Percentiles rank a stretch among this genome's conserved stretches.
Evolutionary conservation across 208 protist genomes (phyloP).

Genomic region (Willaertia magna): DNA sequence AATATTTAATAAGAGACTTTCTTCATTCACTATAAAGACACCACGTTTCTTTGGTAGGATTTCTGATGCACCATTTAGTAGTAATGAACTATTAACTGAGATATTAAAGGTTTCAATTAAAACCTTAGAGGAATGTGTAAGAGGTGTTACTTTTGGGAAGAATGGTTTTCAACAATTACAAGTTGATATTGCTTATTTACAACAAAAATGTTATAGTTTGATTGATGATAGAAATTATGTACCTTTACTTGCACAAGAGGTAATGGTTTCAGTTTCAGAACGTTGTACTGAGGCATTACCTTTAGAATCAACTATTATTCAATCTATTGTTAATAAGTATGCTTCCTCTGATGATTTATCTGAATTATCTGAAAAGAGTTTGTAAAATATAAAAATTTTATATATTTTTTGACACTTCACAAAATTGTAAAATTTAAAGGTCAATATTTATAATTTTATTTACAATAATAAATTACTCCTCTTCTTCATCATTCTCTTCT

Average conservation of each 20-base stretch:
- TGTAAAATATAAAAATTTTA: too few species aligned
- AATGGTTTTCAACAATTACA: constrained; percentile 14
- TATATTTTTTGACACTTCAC: too few species aligned
- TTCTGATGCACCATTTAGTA: not conserved
- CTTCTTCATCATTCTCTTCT: too few species aligned
- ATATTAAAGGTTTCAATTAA: not conserved
- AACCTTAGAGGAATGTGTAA: constrained; percentile 7
- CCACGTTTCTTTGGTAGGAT: not conserved
- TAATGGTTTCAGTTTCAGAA: not conserved
- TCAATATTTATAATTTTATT: too few species aligned
- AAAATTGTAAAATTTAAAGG: too few species aligned
- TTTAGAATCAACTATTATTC: not conserved
- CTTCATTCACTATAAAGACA: not conserved
- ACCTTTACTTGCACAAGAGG: not conserved
- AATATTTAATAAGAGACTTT: not conserved
- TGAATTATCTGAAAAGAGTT: not conserved
- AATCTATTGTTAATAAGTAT: not conserved
- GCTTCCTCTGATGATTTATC: not conserved
- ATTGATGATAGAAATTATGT: not conserved
- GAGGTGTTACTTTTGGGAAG: not conserved
- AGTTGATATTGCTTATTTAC: constrained; percentile 1
- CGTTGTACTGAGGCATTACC: not conserved
- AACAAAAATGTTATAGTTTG: not conserved
- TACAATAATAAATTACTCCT: too few species aligned
- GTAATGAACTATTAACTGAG: not conserved